These are phyloP conservation scores for Globisporangium viniferum DNA, from an alignment of 352 stramenopile species.

Conservation along the genomic window DNA sequence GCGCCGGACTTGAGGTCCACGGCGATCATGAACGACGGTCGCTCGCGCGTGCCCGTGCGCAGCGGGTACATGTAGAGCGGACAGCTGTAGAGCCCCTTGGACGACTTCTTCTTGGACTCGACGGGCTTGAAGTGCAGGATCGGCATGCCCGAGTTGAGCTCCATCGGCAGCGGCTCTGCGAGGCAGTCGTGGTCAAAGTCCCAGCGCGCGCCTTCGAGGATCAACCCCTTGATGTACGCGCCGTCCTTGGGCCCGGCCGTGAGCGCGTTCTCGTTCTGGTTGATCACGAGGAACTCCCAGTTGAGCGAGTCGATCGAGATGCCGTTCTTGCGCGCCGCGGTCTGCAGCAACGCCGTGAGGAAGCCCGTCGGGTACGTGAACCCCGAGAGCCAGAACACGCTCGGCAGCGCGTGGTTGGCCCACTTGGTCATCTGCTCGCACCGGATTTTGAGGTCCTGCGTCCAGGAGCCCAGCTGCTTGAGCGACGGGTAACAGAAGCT, in stretches of 20 bases:
- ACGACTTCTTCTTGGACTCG: conserved; percentile 92
- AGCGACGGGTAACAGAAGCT: conserved; percentile 93
- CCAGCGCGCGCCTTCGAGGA: conserved; percentile 91
- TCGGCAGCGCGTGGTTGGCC: conserved; percentile 79
- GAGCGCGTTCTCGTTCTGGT: conserved; percentile 84
- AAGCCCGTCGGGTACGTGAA: conserved; percentile 97
- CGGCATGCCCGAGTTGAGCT: conserved; percentile 89
- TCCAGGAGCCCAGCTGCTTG: conserved; percentile 93
- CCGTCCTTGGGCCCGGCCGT: conserved; percentile 84
- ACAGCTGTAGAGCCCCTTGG: conserved; percentile 92
- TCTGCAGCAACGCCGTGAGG: conserved; percentile 95
- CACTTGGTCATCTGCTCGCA: conserved; percentile 91
- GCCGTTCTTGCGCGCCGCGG: conserved; percentile 91
- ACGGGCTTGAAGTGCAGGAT: conserved; percentile 95
- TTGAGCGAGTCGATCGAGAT: conserved; percentile 94
- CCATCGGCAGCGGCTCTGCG: conserved; percentile 89
- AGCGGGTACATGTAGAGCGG: conserved; percentile 96
- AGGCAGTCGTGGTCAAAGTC: conserved; percentile 90
- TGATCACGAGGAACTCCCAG: conserved; percentile 94
- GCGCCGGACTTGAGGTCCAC: conserved; percentile 91
- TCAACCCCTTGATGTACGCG: conserved; percentile 90
- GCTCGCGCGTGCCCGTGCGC: conserved; percentile 92
- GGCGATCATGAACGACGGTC: conserved; percentile 93
- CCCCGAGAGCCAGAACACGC: conserved; percentile 93
- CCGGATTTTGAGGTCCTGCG: conserved; percentile 87